phyloP scores from a whole-genome alignment of 1,139 yeast genomes.

The Geotrichum histeridarum region DNA sequence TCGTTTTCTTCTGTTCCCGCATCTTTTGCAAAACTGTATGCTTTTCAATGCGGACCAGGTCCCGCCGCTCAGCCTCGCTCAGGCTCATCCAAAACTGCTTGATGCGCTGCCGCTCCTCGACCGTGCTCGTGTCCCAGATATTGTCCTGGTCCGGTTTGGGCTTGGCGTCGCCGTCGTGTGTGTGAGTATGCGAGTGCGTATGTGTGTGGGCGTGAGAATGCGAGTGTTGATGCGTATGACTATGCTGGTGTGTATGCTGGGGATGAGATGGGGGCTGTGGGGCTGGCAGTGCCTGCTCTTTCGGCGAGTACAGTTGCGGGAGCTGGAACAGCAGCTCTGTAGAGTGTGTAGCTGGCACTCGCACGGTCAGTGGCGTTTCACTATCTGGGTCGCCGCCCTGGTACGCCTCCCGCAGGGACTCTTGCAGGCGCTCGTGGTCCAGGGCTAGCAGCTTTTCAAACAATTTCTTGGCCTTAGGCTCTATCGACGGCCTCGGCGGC shows the following conservation, averaged over 20 bases:
- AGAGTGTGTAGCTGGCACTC: too few species aligned
- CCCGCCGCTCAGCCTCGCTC: conserved; percentile 54
- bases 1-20: conserved; percentile 50
- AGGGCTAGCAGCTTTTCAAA: too few species aligned
- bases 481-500: not conserved
- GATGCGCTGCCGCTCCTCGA: conserved; percentile 55
- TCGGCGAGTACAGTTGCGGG: too few species aligned
- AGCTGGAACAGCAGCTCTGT: too few species aligned
- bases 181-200: not conserved
- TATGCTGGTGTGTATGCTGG: not conserved
- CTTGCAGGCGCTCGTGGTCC: too few species aligned
- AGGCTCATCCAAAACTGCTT: conserved; percentile 68
- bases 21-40: conserved; percentile 62
- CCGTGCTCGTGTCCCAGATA: conserved; percentile 55
- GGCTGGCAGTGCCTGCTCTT: too few species aligned
- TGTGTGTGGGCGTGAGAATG: not conserved
- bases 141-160: conserved; percentile 30
- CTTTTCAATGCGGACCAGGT: conserved; percentile 63
- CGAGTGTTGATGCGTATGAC: not conserved
- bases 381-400: too few species aligned
- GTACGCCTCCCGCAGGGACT: too few species aligned
- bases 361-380: too few species aligned
- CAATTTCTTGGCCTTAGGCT: not conserved
- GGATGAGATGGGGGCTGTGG: not conserved
- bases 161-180: conserved; percentile 15